Evolutionary conservation across 1,284 basidiomycete species (phyloP).

Genomic region (Moesziomyces aphidis): DNA sequence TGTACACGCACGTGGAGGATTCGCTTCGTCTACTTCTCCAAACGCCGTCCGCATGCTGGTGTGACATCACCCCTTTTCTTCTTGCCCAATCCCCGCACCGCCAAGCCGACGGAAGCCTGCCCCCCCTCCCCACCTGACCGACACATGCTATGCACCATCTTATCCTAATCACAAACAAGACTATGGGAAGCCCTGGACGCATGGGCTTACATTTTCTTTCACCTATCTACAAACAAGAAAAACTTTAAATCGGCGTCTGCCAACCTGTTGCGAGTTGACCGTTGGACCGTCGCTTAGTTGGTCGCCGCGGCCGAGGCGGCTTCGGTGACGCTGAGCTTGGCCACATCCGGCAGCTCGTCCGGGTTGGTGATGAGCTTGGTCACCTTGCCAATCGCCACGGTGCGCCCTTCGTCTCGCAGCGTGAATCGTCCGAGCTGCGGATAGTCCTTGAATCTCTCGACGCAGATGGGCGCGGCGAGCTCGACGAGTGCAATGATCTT

Average conservation of each 20-base stretch:
- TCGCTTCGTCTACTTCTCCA: too few relatives aligned
- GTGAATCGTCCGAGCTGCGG: constrained; percentile 67
- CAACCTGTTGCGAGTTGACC: too few relatives aligned
- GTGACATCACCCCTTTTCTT: too few relatives aligned
- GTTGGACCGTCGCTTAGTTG: constrained; percentile 12
- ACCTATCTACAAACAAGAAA: neutral
- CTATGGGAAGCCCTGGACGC: neutral
- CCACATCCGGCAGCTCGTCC: constrained; percentile 58
- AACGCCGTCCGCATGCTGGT: too few relatives aligned
- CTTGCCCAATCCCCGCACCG: neutral
- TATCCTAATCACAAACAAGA: neutral
- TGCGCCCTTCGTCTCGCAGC: constrained; percentile 65
- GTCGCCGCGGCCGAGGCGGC: constrained; percentile 26
- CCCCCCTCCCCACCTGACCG: neutral
- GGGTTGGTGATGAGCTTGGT: constrained; percentile 59
- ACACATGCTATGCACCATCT: neutral
- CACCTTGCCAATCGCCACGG: constrained; percentile 66
- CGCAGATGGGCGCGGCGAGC: constrained; percentile 60
- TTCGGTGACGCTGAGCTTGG: constrained; percentile 51
- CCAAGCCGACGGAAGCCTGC: neutral
- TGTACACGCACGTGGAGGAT: too few relatives aligned
- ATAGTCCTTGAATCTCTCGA: constrained; percentile 66
- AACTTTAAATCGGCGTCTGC: neutral
- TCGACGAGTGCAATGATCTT: constrained; percentile 67
- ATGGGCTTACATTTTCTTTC: neutral